Percentiles rank a stretch among this genome's conserved stretches.
phyloP scores from a whole-genome alignment of 2,329 filamentous ascomycete genomes.

The Aspergillus unguis region DNA sequence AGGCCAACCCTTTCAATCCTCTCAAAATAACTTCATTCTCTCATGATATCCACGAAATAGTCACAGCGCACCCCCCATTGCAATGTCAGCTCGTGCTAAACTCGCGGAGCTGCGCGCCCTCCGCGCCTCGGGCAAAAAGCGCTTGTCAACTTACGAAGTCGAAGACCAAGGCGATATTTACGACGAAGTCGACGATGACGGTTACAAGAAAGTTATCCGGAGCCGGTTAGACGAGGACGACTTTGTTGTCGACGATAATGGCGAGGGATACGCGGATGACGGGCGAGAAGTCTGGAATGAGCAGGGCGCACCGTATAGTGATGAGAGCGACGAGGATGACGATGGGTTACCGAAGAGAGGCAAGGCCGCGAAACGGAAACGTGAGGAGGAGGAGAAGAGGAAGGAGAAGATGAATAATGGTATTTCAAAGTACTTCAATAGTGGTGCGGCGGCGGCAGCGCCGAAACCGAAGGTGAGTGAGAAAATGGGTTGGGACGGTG shows the following conservation, averaged over 20 bases:
- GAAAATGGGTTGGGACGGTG: no score
- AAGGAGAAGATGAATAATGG: slow-evolving; percentile 84
- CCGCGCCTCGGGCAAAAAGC: slow-evolving; percentile 85
- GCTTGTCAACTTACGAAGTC: slow-evolving; percentile 80
- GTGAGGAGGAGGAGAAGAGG: slow-evolving; percentile 80
- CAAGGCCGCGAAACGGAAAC: slow-evolving; percentile 74
- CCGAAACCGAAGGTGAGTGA: slow-evolving; percentile 73
- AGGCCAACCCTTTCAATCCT: neutral
- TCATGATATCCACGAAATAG: slow-evolving; percentile 1
- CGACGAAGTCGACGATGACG: slow-evolving; percentile 93
- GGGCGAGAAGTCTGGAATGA: slow-evolving; percentile 90
- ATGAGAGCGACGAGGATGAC: slow-evolving; percentile 75
- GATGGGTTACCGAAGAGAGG: slow-evolving; percentile 64
- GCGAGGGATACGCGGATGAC: slow-evolving; percentile 93
- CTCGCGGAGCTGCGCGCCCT: slow-evolving; percentile 76
- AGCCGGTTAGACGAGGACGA: slow-evolving; percentile 88
- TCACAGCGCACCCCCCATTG: neutral
- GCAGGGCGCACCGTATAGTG: slow-evolving; percentile 52
- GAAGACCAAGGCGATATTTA: slow-evolving; percentile 82
- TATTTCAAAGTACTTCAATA: slow-evolving; percentile 92
- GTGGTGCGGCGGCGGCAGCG: slow-evolving; percentile 59
- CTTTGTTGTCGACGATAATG: slow-evolving; percentile 98
- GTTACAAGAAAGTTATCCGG: slow-evolving; percentile 94
- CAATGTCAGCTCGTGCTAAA: slow-evolving; percentile 35
- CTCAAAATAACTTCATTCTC: neutral